Conservation (phyloP, 139 green algal species). For the Chlorella sp. region DNA sequence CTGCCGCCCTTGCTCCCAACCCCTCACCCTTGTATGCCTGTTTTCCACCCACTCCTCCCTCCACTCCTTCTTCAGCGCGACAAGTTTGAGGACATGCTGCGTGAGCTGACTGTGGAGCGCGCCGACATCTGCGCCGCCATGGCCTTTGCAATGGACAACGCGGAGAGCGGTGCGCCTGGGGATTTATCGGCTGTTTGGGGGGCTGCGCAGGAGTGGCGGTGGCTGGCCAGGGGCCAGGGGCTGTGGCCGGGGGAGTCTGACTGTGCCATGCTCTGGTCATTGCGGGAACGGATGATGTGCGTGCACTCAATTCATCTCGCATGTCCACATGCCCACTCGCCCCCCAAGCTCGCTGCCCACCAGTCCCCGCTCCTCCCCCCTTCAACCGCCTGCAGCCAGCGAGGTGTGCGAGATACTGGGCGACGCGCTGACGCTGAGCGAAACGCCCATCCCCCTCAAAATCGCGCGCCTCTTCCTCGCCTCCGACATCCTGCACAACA, state of each 20-base stretch:
- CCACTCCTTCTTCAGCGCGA: slow-evolving; percentile 74
- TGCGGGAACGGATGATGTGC: background rate
- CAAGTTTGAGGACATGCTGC: slow-evolving; percentile 90
- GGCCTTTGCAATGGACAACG: slow-evolving; percentile 92
- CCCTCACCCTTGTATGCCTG: background rate
- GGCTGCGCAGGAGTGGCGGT: no score
- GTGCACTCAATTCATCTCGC: no score
- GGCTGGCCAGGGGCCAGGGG: background rate
- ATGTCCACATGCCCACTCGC: background rate
- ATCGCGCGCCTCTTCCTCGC: slow-evolving; percentile 89
- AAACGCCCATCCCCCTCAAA: slow-evolving; percentile 89
- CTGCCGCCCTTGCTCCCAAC: no score
- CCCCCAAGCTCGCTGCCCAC: background rate
- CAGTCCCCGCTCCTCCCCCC: background rate
- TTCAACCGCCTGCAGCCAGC: background rate
- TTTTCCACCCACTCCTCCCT: background rate
- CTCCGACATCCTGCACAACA: slow-evolving; percentile 96
- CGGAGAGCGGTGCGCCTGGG: slow-evolving; percentile 63
- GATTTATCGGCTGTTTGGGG: no score
- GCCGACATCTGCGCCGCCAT: slow-evolving; percentile 81
- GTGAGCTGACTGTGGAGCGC: slow-evolving; percentile 75
- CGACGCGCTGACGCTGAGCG: slow-evolving; percentile 83
- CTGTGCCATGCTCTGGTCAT: no score
- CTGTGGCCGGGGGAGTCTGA: no score
- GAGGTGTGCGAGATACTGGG: slow-evolving; percentile 85